Evolutionary conservation across 257 asterid genomes (phyloP), one percentile per base, ranked within the genome.

Genomic region (Nemophila menziesii): DNA sequence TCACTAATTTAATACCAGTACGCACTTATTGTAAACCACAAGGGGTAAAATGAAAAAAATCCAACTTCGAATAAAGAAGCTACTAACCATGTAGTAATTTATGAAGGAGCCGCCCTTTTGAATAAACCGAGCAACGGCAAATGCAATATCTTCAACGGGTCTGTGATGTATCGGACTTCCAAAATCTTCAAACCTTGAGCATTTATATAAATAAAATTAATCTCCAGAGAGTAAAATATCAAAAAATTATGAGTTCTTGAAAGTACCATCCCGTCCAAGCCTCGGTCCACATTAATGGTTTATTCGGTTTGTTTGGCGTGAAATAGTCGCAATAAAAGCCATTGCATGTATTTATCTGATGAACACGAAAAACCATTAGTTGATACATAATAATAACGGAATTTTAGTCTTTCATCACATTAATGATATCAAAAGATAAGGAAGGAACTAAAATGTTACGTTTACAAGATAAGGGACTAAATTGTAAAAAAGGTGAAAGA

Each of bases 191-290:
- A 78, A 89, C 97, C 97, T 87, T 58, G 15, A 57, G 16, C 45
- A 47, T 48, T 34, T 9, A 9, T 48, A 10, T 43, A 13, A 4
- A 40, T 42, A 40, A 14, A 22, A 46, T 16, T 18, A 16, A 37
- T 20, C 23, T 1, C 16, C 13, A 39, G 44, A 20, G 17, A 26
- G 19, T 5, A 37, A 56, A 62, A 22, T 41, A 8, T 34, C 21
- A 38, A 22, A n/a, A 8, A 12, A 27, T 27, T 22, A 17, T 4
- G 39, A 42, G 55, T n/a, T 18, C 20, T 16, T 19, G 46, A 60
- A 56, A 44, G 46, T 72, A 87, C 98, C 98, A 89, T 72, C 98
- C 98, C 24, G 85, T 75, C 97, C 97, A 89, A 51, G 95, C 95
- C 78, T 89, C 97, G 0, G 97, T 89, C 97, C 97, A 89, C 3